Evolutionary conservation across 169 alveolate genomes (phyloP), one percentile per base, ranked within the genome.

Genomic region (Cryptosporidium ryanae): DNA sequence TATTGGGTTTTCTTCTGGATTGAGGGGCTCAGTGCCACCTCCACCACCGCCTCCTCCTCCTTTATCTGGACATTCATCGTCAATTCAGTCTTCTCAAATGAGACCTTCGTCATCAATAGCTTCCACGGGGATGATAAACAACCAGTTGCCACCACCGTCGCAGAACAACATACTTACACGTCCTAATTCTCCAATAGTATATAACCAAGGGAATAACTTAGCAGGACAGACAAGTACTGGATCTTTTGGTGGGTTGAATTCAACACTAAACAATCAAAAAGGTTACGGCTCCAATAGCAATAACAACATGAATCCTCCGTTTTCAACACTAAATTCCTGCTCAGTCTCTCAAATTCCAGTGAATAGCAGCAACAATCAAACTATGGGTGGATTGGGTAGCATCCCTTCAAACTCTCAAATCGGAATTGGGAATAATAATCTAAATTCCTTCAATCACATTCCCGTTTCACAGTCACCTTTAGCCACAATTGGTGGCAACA

Each of bases 71-170:
- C 21, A 29, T 12, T 48, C 82, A 1, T 67, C 82, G 8, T 13
- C 12, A n/a, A 18, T 31, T 1, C 27, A 18, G 21, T 1, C 52
- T 21, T 52, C 82, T 1, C 21, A 31, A 50, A 52, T 52, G 3
- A 48, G 82, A 5, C 82, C 83, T 10, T 43, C 82, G 13, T 68
- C 83, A 29, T 68, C 83, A n/a, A 23, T 66, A 5, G 52, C 15
- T 1, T 52, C 83, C 17, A 25, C 83, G 1, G 43, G 83, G 6
- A 52, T n/a, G 21, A 32, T 31, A 7, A 68, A 34, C 2, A 50
- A 50, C 32, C 83, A 66, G 31, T 65, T 65, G 18, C 82, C 82
- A 17, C 83, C 83, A 29, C 65, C 83, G 55, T 66, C 63, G 2
- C 32, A 29, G 13, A 68, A 50, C 10, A 27, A 32, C 18, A 1